Conservation (phyloP, 2,329 filamentous ascomycete genomes). For the Apiospora phragmitis region DNA sequence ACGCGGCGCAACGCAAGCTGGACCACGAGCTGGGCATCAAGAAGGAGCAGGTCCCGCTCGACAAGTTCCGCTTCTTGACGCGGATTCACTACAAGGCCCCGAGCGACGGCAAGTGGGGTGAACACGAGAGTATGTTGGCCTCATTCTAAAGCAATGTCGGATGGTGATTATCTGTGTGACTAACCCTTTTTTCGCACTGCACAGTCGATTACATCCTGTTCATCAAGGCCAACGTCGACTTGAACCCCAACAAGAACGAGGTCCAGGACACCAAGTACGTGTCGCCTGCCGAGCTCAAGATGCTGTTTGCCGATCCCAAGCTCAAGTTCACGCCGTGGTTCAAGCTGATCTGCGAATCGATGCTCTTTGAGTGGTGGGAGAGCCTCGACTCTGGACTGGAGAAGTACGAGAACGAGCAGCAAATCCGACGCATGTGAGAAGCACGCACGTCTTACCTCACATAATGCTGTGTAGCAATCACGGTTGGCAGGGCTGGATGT, state of each 20-base stretch:
- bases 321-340: constrained; percentile 98
- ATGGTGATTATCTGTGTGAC: not conserved
- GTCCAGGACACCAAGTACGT: constrained; percentile 85
- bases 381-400: constrained; percentile 79
- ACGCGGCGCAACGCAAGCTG: constrained; percentile 89
- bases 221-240: constrained; percentile 89
- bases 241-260: constrained; percentile 83
- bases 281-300: constrained; percentile 76
- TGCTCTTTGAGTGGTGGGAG: constrained; percentile 98
- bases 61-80: constrained; percentile 91
- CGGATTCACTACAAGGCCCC: constrained; percentile 98
- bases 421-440: constrained; percentile 78
- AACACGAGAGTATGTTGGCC: constrained; percentile 82
- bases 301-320: constrained; percentile 77
- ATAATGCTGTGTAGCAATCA: not conserved
- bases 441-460: constrained; percentile 1
- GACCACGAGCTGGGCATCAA: constrained; percentile 95
- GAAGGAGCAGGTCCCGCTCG: constrained; percentile 81
- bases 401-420: constrained; percentile 80
- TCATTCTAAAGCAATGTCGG: not conserved
- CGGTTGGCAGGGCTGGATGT: not conserved
- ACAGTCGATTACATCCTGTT: constrained; percentile 98
- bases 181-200: constrained; percentile 20
- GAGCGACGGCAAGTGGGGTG: constrained; percentile 96
- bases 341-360: constrained; percentile 96